These are phyloP conservation scores for Paracoccidioides brasiliensis DNA, from an alignment of 2,329 filamentous ascomycete species.

Conservation along the genomic window DNA sequence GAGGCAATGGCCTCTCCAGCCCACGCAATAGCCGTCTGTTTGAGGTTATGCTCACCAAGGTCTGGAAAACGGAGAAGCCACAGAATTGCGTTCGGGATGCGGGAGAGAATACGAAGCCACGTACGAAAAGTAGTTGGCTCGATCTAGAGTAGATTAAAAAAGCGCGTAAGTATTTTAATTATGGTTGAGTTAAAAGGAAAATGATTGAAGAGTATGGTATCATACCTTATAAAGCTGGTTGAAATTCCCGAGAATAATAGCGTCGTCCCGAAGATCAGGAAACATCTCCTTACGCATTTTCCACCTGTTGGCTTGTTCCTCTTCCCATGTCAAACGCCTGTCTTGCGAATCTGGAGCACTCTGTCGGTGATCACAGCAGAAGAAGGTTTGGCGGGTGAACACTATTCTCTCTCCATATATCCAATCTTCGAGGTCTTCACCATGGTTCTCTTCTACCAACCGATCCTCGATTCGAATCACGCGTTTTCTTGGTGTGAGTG, in stretches of 20 bases:
- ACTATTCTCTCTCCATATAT: conserved; percentile 96
- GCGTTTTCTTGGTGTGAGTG: conserved; percentile 63
- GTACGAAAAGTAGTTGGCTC: conserved; percentile 92
- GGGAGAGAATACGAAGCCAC: conserved; percentile 82
- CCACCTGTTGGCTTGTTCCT: conserved; percentile 74
- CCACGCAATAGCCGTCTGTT: conserved; percentile 68
- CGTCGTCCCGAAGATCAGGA: conserved; percentile 65
- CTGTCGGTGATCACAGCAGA: conserved; percentile 93
- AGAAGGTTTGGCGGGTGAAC: conserved; percentile 88
- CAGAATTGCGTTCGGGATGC: conserved; percentile 73
- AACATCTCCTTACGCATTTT: conserved; percentile 88
- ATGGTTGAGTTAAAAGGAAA: background rate
- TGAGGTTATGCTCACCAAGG: conserved; percentile 73
- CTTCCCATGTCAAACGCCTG: conserved; percentile 59
- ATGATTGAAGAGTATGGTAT: background rate
- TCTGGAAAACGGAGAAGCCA: conserved; percentile 98
- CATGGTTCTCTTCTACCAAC: conserved; percentile 49
- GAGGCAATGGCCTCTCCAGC: conserved; percentile 72
- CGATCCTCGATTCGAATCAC: conserved; percentile 63
- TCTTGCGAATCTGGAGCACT: conserved; percentile 64
- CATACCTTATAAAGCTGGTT: conserved; percentile 95
- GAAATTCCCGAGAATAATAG: conserved; percentile 91
- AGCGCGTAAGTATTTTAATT: background rate
- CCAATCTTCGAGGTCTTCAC: conserved; percentile 63
- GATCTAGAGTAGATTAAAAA: conserved; percentile 47